Percentiles rank a stretch among this genome's conserved stretches.
Evolutionary conservation across 768 basidiomycete species (phyloP).

Genomic region (Paxillus ammoniavirescens): DNA sequence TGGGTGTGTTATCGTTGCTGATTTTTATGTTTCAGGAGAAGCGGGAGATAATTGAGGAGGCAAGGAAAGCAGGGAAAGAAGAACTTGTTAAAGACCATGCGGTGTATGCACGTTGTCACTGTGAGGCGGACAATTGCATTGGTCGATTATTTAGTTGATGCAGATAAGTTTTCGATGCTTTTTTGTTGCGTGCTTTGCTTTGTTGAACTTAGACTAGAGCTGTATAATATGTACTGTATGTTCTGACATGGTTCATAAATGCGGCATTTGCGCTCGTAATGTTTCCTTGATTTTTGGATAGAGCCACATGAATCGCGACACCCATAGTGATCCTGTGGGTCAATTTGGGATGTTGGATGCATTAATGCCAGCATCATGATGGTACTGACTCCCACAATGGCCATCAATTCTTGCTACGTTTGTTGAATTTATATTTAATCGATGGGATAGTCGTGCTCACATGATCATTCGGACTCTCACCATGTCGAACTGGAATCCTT

Average conservation of each 20-base stretch:
- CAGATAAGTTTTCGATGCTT: neutral
- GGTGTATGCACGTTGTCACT: constrained; percentile 48
- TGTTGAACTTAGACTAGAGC: neutral
- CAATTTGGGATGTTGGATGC: no score
- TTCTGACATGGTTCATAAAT: neutral
- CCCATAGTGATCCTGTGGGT: no score
- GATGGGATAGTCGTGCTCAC: neutral
- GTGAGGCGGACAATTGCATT: constrained; percentile 52
- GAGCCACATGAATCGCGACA: no score
- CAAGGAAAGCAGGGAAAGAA: neutral
- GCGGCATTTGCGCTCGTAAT: neutral
- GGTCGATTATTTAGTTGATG: constrained; percentile 34
- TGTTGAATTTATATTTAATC: neutral
- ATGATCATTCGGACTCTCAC: neutral
- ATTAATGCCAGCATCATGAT: no score
- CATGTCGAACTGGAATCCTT: neutral
- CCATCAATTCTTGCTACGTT: no score
- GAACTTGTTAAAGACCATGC: constrained; percentile 32
- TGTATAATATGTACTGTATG: neutral
- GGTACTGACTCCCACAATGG: no score
- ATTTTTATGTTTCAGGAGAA: constrained; percentile 16
- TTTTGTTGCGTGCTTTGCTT: neutral
- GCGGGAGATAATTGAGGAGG: constrained; percentile 15
- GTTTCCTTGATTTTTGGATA: neutral
- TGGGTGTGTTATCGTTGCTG: neutral